These are phyloP conservation scores for Yarrowia yakushimensis DNA, from an alignment of 805 yeast genomes.

Conservation along the genomic window DNA sequence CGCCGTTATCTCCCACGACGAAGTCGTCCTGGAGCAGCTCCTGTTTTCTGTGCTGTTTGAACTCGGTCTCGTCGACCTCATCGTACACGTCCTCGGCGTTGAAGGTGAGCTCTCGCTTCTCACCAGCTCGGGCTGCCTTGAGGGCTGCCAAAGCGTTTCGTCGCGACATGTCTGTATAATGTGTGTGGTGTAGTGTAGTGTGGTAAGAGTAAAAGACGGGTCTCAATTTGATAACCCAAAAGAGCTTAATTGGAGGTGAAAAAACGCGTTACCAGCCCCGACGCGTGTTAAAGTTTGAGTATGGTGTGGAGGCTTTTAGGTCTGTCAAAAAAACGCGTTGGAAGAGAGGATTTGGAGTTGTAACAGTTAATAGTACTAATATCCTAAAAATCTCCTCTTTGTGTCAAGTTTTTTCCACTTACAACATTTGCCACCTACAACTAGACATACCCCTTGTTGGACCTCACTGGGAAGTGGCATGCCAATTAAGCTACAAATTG, in stretches of 20 bases:
- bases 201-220: neutral
- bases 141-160: slow-evolving; percentile 21
- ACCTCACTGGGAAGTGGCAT: neutral
- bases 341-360: no score
- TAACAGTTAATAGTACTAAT: no score
- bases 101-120: slow-evolving; percentile 44
- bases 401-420: no score
- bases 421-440: no score
- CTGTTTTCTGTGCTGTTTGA: slow-evolving; percentile 69
- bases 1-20: slow-evolving; percentile 90
- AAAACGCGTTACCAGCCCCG: slow-evolving; percentile 23
- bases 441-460: neutral
- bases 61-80: slow-evolving; percentile 78
- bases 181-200: neutral
- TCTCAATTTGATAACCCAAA: slow-evolving; percentile 3
- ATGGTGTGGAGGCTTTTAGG: no score
- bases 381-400: no score
- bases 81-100: slow-evolving; percentile 70
- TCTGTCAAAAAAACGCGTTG: neutral
- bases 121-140: slow-evolving; percentile 37
- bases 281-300: slow-evolving; percentile 10
- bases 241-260: neutral
- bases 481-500: neutral
- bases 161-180: slow-evolving; percentile 15
- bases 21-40: slow-evolving; percentile 86